Percentiles rank a stretch among this genome's conserved stretches.
phyloP scores from a whole-genome alignment of 495 filamentous ascomycete genomes.

The Aspergillus carlsbadensis region DNA sequence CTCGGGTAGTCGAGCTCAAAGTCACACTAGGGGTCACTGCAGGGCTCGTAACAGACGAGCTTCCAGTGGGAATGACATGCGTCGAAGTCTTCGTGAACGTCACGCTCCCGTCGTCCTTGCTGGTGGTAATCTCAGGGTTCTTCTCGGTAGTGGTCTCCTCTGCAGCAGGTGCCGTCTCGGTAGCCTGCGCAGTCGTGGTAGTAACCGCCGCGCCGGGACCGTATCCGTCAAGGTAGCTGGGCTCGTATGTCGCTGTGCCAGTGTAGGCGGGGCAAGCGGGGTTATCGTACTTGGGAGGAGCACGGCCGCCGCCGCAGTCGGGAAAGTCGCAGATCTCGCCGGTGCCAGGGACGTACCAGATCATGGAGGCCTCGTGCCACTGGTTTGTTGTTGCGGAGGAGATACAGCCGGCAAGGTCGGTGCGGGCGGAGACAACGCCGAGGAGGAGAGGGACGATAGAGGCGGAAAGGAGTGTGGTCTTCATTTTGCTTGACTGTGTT shows the following conservation, averaged over 20 bases:
- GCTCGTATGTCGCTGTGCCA: constrained; percentile 54
- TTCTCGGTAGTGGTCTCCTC: neutral
- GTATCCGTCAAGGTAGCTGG: constrained; percentile 47
- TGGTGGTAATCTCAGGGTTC: no score
- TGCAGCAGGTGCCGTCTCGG: neutral
- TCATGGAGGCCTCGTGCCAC: constrained; percentile 40
- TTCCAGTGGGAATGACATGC: neutral
- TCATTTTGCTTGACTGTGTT: constrained; percentile 23
- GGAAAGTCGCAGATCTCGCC: constrained; percentile 61
- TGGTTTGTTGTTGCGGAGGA: constrained; percentile 28
- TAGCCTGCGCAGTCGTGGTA: neutral
- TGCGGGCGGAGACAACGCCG: constrained; percentile 24
- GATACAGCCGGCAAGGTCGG: constrained; percentile 29
- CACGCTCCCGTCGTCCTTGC: no score
- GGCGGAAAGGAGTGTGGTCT: constrained; percentile 17
- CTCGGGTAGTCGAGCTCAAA: neutral
- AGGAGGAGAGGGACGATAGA: constrained; percentile 23
- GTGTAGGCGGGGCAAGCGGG: constrained; percentile 59
- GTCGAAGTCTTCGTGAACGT: neutral
- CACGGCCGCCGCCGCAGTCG: constrained; percentile 65
- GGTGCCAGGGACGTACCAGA: constrained; percentile 54
- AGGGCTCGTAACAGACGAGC: neutral
- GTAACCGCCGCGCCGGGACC: constrained; percentile 25
- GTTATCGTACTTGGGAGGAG: constrained; percentile 57
- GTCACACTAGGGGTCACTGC: neutral